Evolutionary conservation across 2,329 filamentous ascomycete species (phyloP).

Genomic region (Lithohypha guttulata): DNA sequence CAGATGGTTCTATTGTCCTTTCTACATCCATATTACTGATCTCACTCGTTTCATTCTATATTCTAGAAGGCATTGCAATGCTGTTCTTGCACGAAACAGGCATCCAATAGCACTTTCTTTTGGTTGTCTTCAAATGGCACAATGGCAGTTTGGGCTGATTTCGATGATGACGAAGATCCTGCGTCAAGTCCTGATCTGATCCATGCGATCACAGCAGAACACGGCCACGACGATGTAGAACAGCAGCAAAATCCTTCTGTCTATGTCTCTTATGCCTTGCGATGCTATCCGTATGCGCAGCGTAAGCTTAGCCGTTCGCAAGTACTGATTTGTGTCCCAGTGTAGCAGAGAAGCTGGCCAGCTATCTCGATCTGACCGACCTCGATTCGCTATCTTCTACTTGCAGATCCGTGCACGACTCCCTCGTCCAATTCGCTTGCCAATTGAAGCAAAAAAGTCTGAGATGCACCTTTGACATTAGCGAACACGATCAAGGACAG

Average conservation of each 20-base stretch:
- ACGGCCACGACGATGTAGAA: conserved; percentile 3
- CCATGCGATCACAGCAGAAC: conserved; percentile 1
- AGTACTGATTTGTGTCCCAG: conserved; percentile 38
- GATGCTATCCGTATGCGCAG: conserved; percentile 37
- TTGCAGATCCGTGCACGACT: conserved; percentile 67
- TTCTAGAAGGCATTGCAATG: too few species aligned
- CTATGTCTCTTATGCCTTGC: conserved; percentile 27
- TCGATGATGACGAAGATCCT: conserved; percentile 31
- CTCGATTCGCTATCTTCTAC: conserved; percentile 73
- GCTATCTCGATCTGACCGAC: conserved; percentile 73
- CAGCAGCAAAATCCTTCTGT: conserved; percentile 29
- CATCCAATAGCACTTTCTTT: conserved; percentile 4
- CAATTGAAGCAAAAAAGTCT: conserved; percentile 65
- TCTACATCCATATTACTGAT: too few species aligned
- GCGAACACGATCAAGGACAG: not conserved
- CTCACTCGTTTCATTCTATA: conserved; percentile 4
- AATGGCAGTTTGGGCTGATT: conserved; percentile 41
- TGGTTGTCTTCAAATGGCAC: conserved; percentile 24
- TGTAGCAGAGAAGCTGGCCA: conserved; percentile 63
- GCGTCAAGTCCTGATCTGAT: conserved; percentile 15
- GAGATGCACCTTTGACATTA: conserved; percentile 62
- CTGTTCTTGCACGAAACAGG: not conserved
- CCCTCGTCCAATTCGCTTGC: conserved; percentile 65
- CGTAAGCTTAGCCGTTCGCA: conserved; percentile 14
- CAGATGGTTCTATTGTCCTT: too few species aligned